These are phyloP conservation scores for Lecanicillium sp. DNA, from an alignment of 2,329 filamentous ascomycete genomes.

Conservation along the genomic window DNA sequence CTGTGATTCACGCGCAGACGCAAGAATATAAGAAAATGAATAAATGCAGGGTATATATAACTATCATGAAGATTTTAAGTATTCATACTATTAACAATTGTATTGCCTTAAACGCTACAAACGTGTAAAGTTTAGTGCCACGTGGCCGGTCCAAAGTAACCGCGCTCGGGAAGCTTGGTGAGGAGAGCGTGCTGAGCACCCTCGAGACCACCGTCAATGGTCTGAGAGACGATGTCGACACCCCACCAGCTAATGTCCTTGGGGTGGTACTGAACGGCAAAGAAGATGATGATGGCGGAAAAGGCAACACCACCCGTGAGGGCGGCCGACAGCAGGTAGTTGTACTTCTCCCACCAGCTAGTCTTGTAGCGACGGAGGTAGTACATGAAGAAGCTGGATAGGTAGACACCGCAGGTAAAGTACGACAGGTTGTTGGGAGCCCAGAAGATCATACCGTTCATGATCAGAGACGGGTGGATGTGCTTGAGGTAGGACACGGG, in stretches of 20 bases:
- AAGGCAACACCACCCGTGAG: constrained; percentile 35
- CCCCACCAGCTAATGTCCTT: constrained; percentile 37
- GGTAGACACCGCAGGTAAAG: constrained; percentile 35
- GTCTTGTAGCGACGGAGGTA: constrained; percentile 31
- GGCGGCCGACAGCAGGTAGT: constrained; percentile 36
- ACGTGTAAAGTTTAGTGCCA: constrained; percentile 4
- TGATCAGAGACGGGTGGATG: constrained; percentile 34
- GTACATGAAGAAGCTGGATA: constrained; percentile 38
- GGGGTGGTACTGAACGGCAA: constrained; percentile 34
- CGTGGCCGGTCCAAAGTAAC: constrained; percentile 6
- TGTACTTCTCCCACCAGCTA: constrained; percentile 41
- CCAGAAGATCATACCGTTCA: constrained; percentile 38
- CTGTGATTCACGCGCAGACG: too few relatives aligned
- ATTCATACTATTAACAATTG: constrained; percentile 2
- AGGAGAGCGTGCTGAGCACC: not conserved
- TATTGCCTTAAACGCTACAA: not conserved
- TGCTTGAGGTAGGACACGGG: constrained; percentile 26
- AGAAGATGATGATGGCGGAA: constrained; percentile 36
- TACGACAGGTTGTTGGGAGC: constrained; percentile 37
- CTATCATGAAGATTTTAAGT: not conserved
- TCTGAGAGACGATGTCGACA: constrained; percentile 21
- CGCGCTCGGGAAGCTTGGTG: not conserved
- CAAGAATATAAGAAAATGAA: too few relatives aligned
- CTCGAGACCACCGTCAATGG: constrained; percentile 16
- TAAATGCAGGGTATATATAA: too few relatives aligned